phyloP scores from a whole-genome alignment of 179 eudicot species.

The Amaranthus tricolor region DNA sequence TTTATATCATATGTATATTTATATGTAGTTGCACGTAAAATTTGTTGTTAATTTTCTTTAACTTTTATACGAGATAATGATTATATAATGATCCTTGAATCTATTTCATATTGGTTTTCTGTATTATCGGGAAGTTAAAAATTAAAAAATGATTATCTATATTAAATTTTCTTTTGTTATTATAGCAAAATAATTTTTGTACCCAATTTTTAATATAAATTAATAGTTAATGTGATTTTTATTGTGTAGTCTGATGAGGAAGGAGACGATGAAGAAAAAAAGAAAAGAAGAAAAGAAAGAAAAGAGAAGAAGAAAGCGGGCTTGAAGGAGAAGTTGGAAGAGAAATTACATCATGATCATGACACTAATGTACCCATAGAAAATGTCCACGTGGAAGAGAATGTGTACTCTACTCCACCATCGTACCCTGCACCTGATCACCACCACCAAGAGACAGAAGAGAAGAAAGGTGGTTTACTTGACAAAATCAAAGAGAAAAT shows the following conservation, averaged over 20 bases:
- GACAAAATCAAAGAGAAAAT: conserved; percentile 76
- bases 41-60: too few relatives aligned
- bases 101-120: too few relatives aligned
- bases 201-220: neutral
- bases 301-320: conserved; percentile 62
- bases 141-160: too few relatives aligned
- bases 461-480: conserved; percentile 62
- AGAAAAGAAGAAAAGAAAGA: conserved; percentile 25
- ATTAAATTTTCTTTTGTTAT: too few relatives aligned
- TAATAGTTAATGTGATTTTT: too few relatives aligned
- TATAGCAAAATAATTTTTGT: too few relatives aligned
- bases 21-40: too few relatives aligned
- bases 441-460: conserved; percentile 9
- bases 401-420: conserved; percentile 26
- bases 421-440: conserved; percentile 7
- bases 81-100: too few relatives aligned
- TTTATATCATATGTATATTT: too few relatives aligned
- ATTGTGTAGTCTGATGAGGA: conserved; percentile 38
- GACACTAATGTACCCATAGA: conserved; percentile 27
- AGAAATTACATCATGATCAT: conserved; percentile 33
- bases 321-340: conserved; percentile 47
- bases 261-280: conserved; percentile 34
- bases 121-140: neutral
- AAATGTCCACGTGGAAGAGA: conserved; percentile 36
- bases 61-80: too few relatives aligned